Evolutionary conservation across 2,329 filamentous ascomycete species (phyloP).

Genomic region (Pseudogymnoascus sp.): DNA sequence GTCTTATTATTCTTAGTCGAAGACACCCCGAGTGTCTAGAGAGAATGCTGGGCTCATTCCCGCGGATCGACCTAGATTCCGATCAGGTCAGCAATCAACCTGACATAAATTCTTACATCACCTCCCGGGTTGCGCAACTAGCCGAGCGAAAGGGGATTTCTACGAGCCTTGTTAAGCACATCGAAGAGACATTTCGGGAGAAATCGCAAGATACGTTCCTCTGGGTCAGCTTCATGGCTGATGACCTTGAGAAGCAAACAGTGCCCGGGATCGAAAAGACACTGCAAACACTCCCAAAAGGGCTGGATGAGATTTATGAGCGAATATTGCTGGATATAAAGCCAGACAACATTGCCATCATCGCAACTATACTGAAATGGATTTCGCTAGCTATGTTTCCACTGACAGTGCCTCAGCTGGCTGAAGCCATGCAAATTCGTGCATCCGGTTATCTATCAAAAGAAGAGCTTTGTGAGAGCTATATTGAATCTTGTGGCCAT

Average conservation of each 20-base stretch:
- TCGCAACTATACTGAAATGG: not conserved
- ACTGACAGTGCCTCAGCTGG: constrained; percentile 5
- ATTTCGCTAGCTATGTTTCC: not conserved
- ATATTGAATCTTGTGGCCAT: not conserved
- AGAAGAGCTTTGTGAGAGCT: not conserved
- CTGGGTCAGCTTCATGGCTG: constrained; percentile 21
- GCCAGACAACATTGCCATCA: not conserved
- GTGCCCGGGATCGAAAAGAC: not conserved
- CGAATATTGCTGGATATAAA: constrained; percentile 1
- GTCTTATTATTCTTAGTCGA: not conserved
- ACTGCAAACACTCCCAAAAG: not conserved
- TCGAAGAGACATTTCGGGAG: constrained; percentile 12
- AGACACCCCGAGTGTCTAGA: constrained; percentile 1
- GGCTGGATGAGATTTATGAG: not conserved
- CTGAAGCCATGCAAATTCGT: not conserved
- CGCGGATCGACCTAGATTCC: constrained; percentile 19
- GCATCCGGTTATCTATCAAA: not conserved
- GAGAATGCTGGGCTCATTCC: constrained; percentile 1
- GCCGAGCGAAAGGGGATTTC: not conserved
- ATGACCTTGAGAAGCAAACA: constrained; percentile 15
- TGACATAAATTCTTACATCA: constrained; percentile 24
- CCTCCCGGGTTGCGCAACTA: constrained; percentile 13
- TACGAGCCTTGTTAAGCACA: not conserved
- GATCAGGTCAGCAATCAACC: constrained; percentile 15
- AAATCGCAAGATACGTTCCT: constrained; percentile 24